Conservation (phyloP, 805 yeast genomes). For the Lipomyces yamanashiensis region DNA sequence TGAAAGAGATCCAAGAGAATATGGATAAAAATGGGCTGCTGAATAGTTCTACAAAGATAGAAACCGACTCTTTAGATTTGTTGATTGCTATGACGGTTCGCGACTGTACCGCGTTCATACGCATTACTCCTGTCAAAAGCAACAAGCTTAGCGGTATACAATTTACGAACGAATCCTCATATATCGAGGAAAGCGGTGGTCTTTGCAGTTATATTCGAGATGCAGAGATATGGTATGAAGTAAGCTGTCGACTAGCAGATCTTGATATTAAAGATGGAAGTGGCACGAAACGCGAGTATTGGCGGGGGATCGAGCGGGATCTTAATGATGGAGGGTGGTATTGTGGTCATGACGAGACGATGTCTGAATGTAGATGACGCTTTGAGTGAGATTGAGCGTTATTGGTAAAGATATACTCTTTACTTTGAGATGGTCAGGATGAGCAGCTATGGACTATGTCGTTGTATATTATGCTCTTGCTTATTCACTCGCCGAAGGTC, state of each 20-base stretch:
- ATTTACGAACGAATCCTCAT: background rate
- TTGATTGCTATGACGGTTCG: conserved; percentile 59
- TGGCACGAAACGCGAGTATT: conserved; percentile 50
- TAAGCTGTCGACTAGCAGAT: conserved; percentile 49
- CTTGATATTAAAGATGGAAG: conserved; percentile 32
- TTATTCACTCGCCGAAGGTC: too few species aligned
- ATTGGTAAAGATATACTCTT: background rate
- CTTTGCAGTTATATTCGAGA: background rate
- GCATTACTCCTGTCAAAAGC: conserved; percentile 40
- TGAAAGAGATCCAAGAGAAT: conserved; percentile 28
- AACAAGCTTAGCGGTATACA: background rate
- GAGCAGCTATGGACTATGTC: too few species aligned
- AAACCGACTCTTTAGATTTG: conserved; percentile 40
- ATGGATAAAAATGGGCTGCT: conserved; percentile 32
- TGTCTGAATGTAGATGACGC: background rate
- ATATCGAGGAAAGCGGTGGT: background rate
- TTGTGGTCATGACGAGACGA: conserved; percentile 5
- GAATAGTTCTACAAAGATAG: conserved; percentile 36
- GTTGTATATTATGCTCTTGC: too few species aligned
- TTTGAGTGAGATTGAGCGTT: background rate
- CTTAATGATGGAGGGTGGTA: conserved; percentile 35
- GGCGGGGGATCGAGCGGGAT: conserved; percentile 52
- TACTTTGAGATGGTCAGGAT: too few species aligned
- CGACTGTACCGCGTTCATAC: conserved; percentile 60
- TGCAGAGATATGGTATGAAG: conserved; percentile 40